Percentiles rank a stretch among this genome's conserved stretches.
These are phyloP conservation scores for Colletotrichum sp. DNA, from an alignment of 2,329 filamentous ascomycete genomes.

Conservation along the genomic window DNA sequence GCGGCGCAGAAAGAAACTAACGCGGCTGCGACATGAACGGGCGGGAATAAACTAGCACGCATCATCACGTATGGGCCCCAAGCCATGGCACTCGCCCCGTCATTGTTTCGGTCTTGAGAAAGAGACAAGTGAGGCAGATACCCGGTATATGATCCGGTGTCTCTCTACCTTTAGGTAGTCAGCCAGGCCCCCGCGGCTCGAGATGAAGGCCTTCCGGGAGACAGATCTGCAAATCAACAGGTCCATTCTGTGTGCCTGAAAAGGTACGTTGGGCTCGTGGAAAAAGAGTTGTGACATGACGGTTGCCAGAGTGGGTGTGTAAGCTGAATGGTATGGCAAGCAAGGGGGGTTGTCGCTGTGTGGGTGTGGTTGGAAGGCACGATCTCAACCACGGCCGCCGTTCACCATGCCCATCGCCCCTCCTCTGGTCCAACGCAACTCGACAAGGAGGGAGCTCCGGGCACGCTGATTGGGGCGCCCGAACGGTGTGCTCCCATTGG, in stretches of 20 bases:
- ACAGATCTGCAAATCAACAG: background rate
- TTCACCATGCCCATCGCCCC: background rate
- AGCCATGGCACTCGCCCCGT: background rate
- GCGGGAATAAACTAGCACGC: background rate
- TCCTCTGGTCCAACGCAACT: background rate
- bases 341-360: background rate
- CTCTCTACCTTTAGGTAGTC: background rate
- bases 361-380: background rate
- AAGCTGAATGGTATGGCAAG: background rate
- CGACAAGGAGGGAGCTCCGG: background rate
- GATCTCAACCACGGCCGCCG: background rate
- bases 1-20: background rate
- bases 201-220: background rate
- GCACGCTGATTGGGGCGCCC: background rate
- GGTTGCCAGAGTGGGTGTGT: background rate
- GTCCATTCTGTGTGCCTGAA: background rate
- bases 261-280: background rate
- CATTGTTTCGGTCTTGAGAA: background rate
- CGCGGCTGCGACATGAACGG: background rate
- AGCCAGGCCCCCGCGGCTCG: background rate
- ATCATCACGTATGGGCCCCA: background rate
- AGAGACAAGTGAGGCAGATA: background rate
- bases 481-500: background rate
- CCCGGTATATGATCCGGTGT: background rate
- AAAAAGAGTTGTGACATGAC: background rate